Evolutionary conservation across 305 asterid species (phyloP).

Genomic region (Rubia balearica): DNA sequence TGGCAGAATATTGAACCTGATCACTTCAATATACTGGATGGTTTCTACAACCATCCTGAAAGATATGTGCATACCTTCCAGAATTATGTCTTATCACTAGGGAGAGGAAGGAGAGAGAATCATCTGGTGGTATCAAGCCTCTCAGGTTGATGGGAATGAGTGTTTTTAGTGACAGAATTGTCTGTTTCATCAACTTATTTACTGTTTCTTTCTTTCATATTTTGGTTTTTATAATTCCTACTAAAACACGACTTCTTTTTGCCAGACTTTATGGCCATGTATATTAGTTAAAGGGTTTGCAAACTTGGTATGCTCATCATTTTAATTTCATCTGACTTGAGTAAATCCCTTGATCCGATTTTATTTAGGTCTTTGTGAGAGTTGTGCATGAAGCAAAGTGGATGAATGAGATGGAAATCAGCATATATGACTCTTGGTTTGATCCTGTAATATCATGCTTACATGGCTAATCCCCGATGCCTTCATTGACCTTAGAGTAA

Average conservation of each 20-base stretch:
- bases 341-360: slow-evolving; percentile 10
- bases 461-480: slow-evolving; percentile 90
- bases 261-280: not conserved
- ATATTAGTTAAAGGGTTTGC: not conserved
- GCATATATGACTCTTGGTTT: slow-evolving; percentile 96
- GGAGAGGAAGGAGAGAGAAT: slow-evolving; percentile 88
- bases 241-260: not conserved
- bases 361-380: slow-evolving; percentile 80
- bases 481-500: slow-evolving; percentile 88
- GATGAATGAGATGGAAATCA: slow-evolving; percentile 98
- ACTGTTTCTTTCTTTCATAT: not conserved
- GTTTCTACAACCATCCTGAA: slow-evolving; percentile 87
- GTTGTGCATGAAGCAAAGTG: slow-evolving; percentile 98
- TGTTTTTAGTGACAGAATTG: slow-evolving; percentile 97
- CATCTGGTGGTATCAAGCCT: slow-evolving; percentile 75
- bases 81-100: slow-evolving; percentile 87
- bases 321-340: not conserved
- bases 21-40: slow-evolving; percentile 85
- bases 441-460: slow-evolving; percentile 85
- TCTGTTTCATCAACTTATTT: slow-evolving; percentile 16
- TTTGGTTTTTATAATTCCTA: not conserved
- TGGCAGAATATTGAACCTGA: slow-evolving; percentile 91
- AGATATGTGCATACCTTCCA: slow-evolving; percentile 96
- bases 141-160: slow-evolving; percentile 94
- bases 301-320: not conserved